phyloP scores from a whole-genome alignment of 345 rosid species.

The Carallia pectinifolia region DNA sequence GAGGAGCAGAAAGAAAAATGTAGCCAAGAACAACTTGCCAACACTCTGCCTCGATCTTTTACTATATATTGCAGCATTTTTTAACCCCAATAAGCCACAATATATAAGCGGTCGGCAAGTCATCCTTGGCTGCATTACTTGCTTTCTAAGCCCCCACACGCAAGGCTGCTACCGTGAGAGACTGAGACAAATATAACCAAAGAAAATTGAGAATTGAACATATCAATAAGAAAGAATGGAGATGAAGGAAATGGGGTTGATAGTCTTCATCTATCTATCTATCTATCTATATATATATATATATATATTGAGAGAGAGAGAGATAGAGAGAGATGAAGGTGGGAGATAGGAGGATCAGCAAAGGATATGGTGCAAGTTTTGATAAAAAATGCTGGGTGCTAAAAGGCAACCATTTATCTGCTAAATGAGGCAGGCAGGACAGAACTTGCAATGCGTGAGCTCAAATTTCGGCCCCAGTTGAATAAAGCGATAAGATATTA shows the following conservation, averaged over 20 bases:
- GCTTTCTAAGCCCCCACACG: slow-evolving; percentile 24
- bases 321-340: slow-evolving; percentile 4
- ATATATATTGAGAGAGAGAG: neutral
- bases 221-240: too few species aligned
- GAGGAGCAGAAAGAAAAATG: slow-evolving; percentile 40
- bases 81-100: neutral
- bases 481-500: neutral
- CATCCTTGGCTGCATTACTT: slow-evolving; percentile 58
- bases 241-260: too few species aligned
- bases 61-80: too few species aligned
- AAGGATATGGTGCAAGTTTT: neutral
- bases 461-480: slow-evolving; percentile 3
- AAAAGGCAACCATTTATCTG: too few species aligned
- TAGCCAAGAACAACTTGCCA: slow-evolving; percentile 53
- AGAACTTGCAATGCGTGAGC: slow-evolving; percentile 1
- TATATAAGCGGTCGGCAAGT: slow-evolving; percentile 40
- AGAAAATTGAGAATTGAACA: neutral
- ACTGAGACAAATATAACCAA: neutral
- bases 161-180: slow-evolving; percentile 27
- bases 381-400: slow-evolving; percentile 5
- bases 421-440: slow-evolving; percentile 19
- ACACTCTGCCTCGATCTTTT: neutral
- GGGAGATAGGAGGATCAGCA: neutral
- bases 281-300: neutral
- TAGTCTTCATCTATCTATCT: too few species aligned